Conservation (phyloP, 352 stramenopile genomes). For the Phytophthora brassicae region DNA sequence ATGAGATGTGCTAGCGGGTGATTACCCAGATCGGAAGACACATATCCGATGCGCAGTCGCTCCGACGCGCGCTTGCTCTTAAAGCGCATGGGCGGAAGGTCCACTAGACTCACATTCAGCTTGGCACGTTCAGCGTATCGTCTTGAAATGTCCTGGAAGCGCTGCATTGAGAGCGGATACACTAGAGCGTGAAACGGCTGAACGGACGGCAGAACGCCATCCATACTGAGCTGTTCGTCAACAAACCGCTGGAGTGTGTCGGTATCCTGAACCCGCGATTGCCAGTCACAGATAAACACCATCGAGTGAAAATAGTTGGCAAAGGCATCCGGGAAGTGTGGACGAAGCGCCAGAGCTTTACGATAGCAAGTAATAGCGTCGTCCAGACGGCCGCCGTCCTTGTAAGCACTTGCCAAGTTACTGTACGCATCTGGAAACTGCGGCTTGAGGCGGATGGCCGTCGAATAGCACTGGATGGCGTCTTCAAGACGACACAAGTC, state of each 20-base stretch:
- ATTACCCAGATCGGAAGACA: conserved; percentile 91
- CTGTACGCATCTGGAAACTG: conserved; percentile 91
- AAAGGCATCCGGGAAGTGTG: conserved; percentile 92
- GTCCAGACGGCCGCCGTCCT: conserved; percentile 85
- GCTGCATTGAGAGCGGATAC: conserved; percentile 85
- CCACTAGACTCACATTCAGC: conserved; percentile 86
- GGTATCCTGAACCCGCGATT: conserved; percentile 77
- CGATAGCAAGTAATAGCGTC: conserved; percentile 93
- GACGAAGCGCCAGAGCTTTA: conserved; percentile 88
- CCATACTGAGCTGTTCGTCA: conserved; percentile 56
- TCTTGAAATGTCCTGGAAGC: conserved; percentile 74
- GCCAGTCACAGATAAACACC: conserved; percentile 93
- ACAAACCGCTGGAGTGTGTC: conserved; percentile 63
- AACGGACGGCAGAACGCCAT: conserved; percentile 79
- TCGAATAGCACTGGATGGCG: conserved; percentile 89
- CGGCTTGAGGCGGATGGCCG: conserved; percentile 89
- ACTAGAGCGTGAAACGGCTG: conserved; percentile 94
- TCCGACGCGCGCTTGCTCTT: conserved; percentile 66
- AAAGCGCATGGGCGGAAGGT: conserved; percentile 72
- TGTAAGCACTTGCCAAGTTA: conserved; percentile 93
- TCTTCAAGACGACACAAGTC: conserved; percentile 88
- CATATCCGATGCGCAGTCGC: conserved; percentile 86
- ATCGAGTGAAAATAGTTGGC: conserved; percentile 93
- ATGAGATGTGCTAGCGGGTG: conserved; percentile 92
- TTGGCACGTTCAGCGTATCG: conserved; percentile 84